Base-by-base conservation (phyloP, 345 rosid genomes). In the Orychophragmus violaceus region DNA sequence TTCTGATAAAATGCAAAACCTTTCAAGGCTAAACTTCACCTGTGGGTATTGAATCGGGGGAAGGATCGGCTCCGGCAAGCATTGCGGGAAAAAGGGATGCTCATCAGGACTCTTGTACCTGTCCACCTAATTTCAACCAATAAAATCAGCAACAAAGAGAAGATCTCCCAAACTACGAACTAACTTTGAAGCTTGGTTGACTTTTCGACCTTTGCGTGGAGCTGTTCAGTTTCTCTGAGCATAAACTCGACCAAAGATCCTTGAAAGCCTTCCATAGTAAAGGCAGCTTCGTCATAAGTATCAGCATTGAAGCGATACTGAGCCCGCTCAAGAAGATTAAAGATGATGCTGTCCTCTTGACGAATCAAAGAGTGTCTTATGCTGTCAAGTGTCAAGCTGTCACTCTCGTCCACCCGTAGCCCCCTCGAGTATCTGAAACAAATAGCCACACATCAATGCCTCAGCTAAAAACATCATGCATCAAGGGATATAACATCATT, bases 61-160 rank as follows among this genome's bases (percentile, higher is more conserved):
- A 72, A 87, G 76, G 62, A 82, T 8, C 35, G 89, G 80, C 22
- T 82, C 81, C 0, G 85, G 84, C 55, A 87, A 77, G 70, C 65
- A 70, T 17, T 64, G 62, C 2, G 82, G 91, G 74, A 83, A 85
- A 76, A 87, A 87, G 7, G 91, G 87, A 69, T 85, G 89, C 63
- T 88, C 95, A 71, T 85, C 89, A 5, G 95, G 89, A 64, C 91
- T 88, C 62, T 77, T 75, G 78, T 78, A 85, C 63, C 91, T 77
- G 59, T 83, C 95, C 66, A 82, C 82, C 89, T 85, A 66, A 66
- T 13, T 42, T 25, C 48, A 67, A 51, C 27, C 49, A 51, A 44
- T 27, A 53, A 21, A 62, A 36, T 13, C 62, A 61, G 59, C 33
- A 59, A 19, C 25, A 66, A 23, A 21, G 49, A 51, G 36, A 64